Base-by-base conservation (phyloP, 2,329 filamentous ascomycete species). In the Colletotrichum abscissum region DNA sequence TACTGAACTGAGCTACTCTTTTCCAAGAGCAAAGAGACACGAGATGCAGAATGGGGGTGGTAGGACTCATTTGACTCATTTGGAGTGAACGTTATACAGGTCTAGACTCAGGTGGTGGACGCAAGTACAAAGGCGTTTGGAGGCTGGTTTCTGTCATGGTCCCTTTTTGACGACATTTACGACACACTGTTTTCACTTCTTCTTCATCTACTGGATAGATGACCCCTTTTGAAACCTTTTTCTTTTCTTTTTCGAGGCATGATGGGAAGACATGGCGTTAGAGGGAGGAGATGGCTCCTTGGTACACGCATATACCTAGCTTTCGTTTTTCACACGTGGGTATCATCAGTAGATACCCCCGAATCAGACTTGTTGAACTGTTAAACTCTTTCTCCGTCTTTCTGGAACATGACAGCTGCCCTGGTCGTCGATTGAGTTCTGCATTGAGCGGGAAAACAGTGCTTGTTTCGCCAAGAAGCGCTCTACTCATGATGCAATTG, bases 161-260 rank as follows among this genome's bases (percentile, higher is more conserved):
- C 16, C 14, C 16, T 42, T 67, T 11, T 49, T 59, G 30, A 67
- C 56, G 68, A 71, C 33, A n/a, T 66, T 66, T 19, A 71, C 56
- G 71, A 66, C 56, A 5, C 35, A 5, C 24, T 22, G 33, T 46
- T 33, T 56, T 38, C 42, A 22, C 42, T 66, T 54, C 22, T 59
- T 33, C 49, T 26, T 60, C 22, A 73, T 71, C 56, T 71, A 64
- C 67, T 57, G 67, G 22, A 56, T 71, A 66, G 71, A 70, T 57
- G 5, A 52, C 19, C 6, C 19, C 19, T 35, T 22, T 52, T 38
- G 14, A 49, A 16, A n/a, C 33, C 5, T 58, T 60, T 22, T 46
- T 19, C 62, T 49, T 38, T 63, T 19, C 8, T 26, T 16, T 35
- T 49, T 38, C 24, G 22, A 28, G 30, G 30, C 65, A 63, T 12